phyloP scores from a whole-genome alignment of 2,329 filamentous ascomycete genomes.

The Fusarium concolor region DNA sequence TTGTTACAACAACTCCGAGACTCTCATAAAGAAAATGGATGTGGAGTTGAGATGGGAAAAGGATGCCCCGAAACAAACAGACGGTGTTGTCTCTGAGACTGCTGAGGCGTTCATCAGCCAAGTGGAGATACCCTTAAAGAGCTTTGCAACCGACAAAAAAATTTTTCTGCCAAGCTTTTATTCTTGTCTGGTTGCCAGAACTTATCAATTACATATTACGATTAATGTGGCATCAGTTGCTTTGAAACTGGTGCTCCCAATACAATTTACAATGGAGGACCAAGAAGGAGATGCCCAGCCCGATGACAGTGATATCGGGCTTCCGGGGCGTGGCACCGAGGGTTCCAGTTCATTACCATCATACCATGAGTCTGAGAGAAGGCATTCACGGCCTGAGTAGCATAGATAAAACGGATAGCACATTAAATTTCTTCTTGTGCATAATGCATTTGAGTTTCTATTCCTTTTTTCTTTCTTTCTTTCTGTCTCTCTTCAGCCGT shows the following conservation, averaged over 20 bases:
- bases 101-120: neutral
- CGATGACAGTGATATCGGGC: neutral
- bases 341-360: constrained; percentile 13
- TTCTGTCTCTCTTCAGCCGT: no score
- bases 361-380: constrained; percentile 14
- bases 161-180: constrained; percentile 22
- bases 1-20: constrained; percentile 1
- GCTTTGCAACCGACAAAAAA: constrained; percentile 11
- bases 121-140: neutral
- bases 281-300: neutral
- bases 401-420: neutral
- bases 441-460: no score
- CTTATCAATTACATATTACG: constrained; percentile 14
- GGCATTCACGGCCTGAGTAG: constrained; percentile 11
- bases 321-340: neutral
- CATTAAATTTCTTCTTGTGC: no score
- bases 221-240: neutral
- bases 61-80: neutral
- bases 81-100: neutral
- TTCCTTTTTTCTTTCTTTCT: no score
- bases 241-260: constrained; percentile 4
- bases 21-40: neutral
- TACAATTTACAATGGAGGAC: constrained; percentile 6
- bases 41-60: neutral
- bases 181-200: constrained; percentile 15